phyloP scores from a whole-genome alignment of 768 basidiomycete species.

The Lactifluus subvellereus region DNA sequence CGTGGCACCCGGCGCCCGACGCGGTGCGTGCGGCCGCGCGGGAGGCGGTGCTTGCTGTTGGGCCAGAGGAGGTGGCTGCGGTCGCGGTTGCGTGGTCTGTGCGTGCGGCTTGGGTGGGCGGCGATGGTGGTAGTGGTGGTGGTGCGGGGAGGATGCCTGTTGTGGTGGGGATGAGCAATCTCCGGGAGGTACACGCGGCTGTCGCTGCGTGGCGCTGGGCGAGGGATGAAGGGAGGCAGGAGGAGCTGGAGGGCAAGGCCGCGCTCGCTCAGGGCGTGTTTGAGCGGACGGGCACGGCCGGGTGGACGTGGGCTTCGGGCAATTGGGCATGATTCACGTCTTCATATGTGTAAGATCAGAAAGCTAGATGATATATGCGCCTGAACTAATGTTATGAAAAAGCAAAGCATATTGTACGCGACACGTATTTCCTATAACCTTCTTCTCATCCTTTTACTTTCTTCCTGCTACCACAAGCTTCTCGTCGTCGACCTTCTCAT shows the following conservation, averaged over 20 bases:
- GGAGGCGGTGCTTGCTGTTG: slow-evolving; percentile 31
- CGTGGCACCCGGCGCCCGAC: slow-evolving; percentile 74
- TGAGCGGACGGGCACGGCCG: slow-evolving; percentile 44
- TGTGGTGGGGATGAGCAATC: slow-evolving; percentile 67
- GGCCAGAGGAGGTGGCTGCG: slow-evolving; percentile 47
- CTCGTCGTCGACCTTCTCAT: not conserved
- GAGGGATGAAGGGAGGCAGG: slow-evolving; percentile 34
- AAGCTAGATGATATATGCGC: not conserved
- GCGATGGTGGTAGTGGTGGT: too few relatives aligned
- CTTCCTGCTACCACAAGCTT: not conserved
- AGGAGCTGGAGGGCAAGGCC: slow-evolving; percentile 41
- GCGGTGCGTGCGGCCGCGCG: slow-evolving; percentile 40
- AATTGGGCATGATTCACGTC: slow-evolving; percentile 4
- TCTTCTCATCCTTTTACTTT: not conserved
- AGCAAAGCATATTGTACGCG: not conserved
- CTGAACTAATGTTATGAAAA: not conserved
- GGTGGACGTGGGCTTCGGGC: slow-evolving; percentile 35
- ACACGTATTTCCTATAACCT: not conserved
- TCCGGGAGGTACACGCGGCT: slow-evolving; percentile 68
- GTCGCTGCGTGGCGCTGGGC: slow-evolving; percentile 63
- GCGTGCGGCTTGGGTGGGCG: slow-evolving; percentile 26
- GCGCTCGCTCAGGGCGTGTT: slow-evolving; percentile 41
- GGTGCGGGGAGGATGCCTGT: slow-evolving; percentile 44
- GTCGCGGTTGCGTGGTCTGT: slow-evolving; percentile 74
- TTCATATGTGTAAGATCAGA: not conserved